Evolutionary conservation across 1,284 basidiomycete species (phyloP), one percentile per base, ranked within the genome.

Genomic region (Cryptococcus sp.): DNA sequence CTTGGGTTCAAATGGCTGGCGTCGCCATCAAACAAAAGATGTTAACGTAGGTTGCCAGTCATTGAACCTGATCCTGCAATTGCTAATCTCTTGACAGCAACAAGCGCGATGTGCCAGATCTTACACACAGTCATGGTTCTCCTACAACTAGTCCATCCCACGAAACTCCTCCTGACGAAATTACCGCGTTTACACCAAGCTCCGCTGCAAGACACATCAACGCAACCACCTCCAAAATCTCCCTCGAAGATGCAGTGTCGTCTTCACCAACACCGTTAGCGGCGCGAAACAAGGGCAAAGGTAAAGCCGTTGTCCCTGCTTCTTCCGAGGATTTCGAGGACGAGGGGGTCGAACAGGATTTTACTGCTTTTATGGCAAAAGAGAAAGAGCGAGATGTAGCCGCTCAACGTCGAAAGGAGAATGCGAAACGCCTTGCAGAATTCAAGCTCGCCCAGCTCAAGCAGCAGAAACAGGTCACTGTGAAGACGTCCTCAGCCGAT

Each of bases 131-230:
- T 3, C 48, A 51, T 22, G 47, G 45, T 15, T 68, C 66, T 8
- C 62, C 61, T 6, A 23, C 51, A 7, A 54, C 66, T 3, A 65
- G 60, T 49, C 63, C 64, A 13, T 22, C 47, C 11, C 63, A 67
- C 1, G 48, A 26, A 5, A 63, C 65, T 0, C 63, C 66, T 0
- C 54, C 62, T 11, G 73, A 73, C 39, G 68, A 69, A 17, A 75
- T 75, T 15, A 54, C 57, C 5, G 60, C 55, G 7, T 71, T 70
- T 43, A 71, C 72, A 1, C 70, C 70, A 1, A 69, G 66, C 46
- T 69, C 70, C 1, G 58, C 54, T 8, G 17, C 39, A 6, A 39
- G 56, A 2, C 46, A 39, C 13, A 29, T 13, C 4, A 37, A 47
- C n/a, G 51, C 52, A 0, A 29, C 19, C 19, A 45, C 53, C 5